Percentiles rank a stretch among this genome's conserved stretches.
Conservation (phyloP, 2,329 filamentous ascomycete genomes). For the Pseudogymnoascus sp. region DNA sequence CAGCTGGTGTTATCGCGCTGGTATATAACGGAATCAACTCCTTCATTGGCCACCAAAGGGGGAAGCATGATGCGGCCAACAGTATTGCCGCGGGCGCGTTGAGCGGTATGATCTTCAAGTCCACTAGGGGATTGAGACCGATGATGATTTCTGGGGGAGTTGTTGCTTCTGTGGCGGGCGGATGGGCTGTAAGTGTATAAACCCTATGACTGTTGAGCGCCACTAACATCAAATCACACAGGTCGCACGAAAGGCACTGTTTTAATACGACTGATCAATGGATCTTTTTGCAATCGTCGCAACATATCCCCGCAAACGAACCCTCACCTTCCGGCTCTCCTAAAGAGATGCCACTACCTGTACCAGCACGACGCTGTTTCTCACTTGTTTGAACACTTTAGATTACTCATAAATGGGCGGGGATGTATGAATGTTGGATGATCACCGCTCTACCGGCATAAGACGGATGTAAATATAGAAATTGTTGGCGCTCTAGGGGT, state of each 20-base stretch:
- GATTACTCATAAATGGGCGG: constrained; percentile 23
- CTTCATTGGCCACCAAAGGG: constrained; percentile 66
- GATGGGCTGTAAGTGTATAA: constrained; percentile 71
- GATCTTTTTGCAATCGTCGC: constrained; percentile 5
- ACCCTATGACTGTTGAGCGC: background rate
- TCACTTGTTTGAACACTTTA: constrained; percentile 25
- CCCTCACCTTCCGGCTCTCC: constrained; percentile 8
- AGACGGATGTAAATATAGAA: constrained; percentile 28
- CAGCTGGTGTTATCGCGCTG: constrained; percentile 89
- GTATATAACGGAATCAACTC: constrained; percentile 93
- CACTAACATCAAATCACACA: constrained; percentile 23
- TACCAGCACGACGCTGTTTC: constrained; percentile 23
- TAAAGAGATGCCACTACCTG: constrained; percentile 16
- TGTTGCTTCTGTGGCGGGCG: constrained; percentile 75
- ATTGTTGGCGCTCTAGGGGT: constrained; percentile 9
- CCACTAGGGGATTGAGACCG: constrained; percentile 77
- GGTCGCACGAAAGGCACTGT: constrained; percentile 43
- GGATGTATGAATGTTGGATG: constrained; percentile 29
- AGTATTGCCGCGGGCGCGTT: constrained; percentile 76
- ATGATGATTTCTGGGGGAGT: constrained; percentile 94
- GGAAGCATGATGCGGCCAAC: constrained; percentile 85
- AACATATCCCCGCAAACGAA: constrained; percentile 10
- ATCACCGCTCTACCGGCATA: constrained; percentile 27
- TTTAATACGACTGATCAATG: constrained; percentile 27
- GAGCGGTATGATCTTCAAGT: constrained; percentile 94